Percentiles rank a stretch among this genome's conserved stretches.
Evolutionary conservation across 108 stramenopile genomes (phyloP).

Genomic region (Stephanodiscus minutulus): DNA sequence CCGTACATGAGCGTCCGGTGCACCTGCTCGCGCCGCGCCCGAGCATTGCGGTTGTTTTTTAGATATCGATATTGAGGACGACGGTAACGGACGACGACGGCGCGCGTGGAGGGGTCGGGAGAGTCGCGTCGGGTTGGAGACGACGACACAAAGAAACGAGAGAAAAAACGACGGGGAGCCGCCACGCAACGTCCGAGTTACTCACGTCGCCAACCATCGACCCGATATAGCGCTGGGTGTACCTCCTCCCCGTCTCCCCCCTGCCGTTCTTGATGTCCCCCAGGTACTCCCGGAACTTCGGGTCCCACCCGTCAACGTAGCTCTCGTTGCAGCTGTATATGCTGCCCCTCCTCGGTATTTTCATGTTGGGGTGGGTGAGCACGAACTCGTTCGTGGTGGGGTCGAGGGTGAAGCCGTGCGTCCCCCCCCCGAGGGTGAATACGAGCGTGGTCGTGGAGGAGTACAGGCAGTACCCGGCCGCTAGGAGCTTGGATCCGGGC

Average conservation of each 20-base stretch:
- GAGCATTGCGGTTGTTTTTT: neutral
- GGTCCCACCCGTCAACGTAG: constrained; percentile 88
- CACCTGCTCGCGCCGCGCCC: constrained; percentile 1
- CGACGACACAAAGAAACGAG: neutral
- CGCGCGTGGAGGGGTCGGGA: too few relatives aligned
- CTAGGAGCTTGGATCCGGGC: constrained; percentile 90
- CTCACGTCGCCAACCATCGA: constrained; percentile 97
- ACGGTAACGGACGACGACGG: too few relatives aligned
- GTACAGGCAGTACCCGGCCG: constrained; percentile 97
- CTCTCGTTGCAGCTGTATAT: constrained; percentile 97
- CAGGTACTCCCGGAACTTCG: constrained; percentile 74
- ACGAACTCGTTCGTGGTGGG: constrained; percentile 96
- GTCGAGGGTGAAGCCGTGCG: constrained; percentile 96
- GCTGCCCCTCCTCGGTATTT: constrained; percentile 78
- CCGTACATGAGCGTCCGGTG: constrained; percentile 98
- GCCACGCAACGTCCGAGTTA: too few relatives aligned
- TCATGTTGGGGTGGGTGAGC: constrained; percentile 83
- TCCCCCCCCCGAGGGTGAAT: constrained; percentile 85
- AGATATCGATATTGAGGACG: too few relatives aligned
- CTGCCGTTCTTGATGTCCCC: constrained; percentile 77
- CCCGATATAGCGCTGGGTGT: constrained; percentile 95
- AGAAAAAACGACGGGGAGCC: neutral
- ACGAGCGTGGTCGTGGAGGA: constrained; percentile 95
- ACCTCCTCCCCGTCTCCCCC: constrained; percentile 64
- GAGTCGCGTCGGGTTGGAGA: too few relatives aligned